These are phyloP conservation scores for Phoma herbarum DNA, from an alignment of 2,329 filamentous ascomycete species.

Conservation along the genomic window DNA sequence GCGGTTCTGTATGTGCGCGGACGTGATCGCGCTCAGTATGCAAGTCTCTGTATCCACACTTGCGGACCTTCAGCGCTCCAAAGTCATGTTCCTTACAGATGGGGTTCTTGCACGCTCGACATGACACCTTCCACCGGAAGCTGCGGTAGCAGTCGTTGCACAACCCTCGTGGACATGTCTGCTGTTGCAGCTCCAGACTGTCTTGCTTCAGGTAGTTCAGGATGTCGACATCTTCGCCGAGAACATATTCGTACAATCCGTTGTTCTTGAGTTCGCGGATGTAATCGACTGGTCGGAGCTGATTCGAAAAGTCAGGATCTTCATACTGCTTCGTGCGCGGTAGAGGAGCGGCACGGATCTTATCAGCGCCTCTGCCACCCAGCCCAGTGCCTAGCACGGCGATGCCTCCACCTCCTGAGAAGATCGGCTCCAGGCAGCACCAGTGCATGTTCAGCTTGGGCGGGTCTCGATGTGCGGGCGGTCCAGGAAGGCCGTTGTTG, in stretches of 20 bases:
- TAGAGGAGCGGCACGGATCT: slow-evolving; percentile 65
- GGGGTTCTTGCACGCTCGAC: slow-evolving; percentile 64
- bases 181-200: slow-evolving; percentile 54
- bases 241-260: slow-evolving; percentile 52
- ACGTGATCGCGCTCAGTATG: slow-evolving; percentile 58
- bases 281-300: slow-evolving; percentile 58
- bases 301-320: slow-evolving; percentile 62
- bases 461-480: slow-evolving; percentile 49
- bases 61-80: slow-evolving; percentile 63
- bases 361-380: slow-evolving; percentile 62
- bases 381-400: slow-evolving; percentile 61
- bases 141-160: slow-evolving; percentile 66
- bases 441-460: slow-evolving; percentile 65
- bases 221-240: slow-evolving; percentile 53
- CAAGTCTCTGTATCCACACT: slow-evolving; percentile 66
- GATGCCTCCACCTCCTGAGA: slow-evolving; percentile 67
- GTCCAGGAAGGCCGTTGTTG: slow-evolving; percentile 48
- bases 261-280: slow-evolving; percentile 53
- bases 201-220: slow-evolving; percentile 52
- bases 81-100: slow-evolving; percentile 69
- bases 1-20: slow-evolving; percentile 45
- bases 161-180: slow-evolving; percentile 63
- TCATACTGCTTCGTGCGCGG: slow-evolving; percentile 64
- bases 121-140: slow-evolving; percentile 68
- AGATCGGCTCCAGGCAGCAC: slow-evolving; percentile 68